Base-by-base conservation (phyloP, 345 rosid species). In the Arabidopsis suecica region DNA sequence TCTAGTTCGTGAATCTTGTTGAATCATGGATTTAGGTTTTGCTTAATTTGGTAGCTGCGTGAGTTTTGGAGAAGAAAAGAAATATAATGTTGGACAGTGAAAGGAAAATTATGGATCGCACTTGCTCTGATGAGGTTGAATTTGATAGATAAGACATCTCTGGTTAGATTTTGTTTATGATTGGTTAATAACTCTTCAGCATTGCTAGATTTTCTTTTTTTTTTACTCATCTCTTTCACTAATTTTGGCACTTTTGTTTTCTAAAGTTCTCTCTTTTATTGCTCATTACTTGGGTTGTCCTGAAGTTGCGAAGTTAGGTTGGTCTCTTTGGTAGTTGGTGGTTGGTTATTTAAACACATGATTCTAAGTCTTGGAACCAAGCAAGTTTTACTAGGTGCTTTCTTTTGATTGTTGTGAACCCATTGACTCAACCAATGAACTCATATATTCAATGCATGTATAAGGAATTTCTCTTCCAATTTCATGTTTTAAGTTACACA, bases 41-140 rank as follows among this genome's bases (percentile, higher is more conserved):
- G 8, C 58, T 40, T 45, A 1, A 23, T 36, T 59, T 48, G 11
- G 37, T 41, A 14, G 60, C 14, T 33, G 13, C 22, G 33, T 51
- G 28, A 38, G 58, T 61, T 32, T 55, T 37, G 53, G 69, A 44
- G 10, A 10, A 38, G 41, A 38, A 38, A 9, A 3, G 18, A 30
- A 28, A 28, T 3, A 33, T 8, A 70, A 28, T 23, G 56, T 30
- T 38, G 56, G 51, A 30, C 4, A 61, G 7, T 9, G 32, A 49
- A 1, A 33, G 14, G 10, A 5, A n/a, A 18, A 13, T 9, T 75
- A 38, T 65, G 51, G 78, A 65, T 71, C 73, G 72, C 72, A 5
- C 8, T 44, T 68, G 59, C 32, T 67, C 60, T 38, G n/a, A 28
- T 59, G 40, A 14, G 4, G 32, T 55, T 59, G 66, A 55, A 66